Evolutionary conservation across 805 yeast species (phyloP), one percentile per base, ranked within the genome.

Genomic region (Candida maris): DNA sequence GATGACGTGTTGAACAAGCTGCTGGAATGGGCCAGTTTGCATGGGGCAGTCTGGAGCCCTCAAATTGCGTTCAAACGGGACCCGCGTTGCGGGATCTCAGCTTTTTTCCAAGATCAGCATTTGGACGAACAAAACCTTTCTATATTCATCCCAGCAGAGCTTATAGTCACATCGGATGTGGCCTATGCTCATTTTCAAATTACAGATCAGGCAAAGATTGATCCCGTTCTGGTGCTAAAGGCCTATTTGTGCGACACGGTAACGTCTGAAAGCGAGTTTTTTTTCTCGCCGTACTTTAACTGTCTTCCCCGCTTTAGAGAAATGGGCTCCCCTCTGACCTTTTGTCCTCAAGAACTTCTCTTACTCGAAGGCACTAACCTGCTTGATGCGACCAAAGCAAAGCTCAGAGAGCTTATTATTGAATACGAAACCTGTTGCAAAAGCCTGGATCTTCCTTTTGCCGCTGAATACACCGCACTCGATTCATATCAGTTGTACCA

Each of bases 351-450:
- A 2, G 83, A 81, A 25, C 59, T 76, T 38, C 51, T 54, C 5
- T 52, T 67, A 31, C 56, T 83, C 8, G 60, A 62, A 24, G 88
- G 85, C 0, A 81, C 89, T 2, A 85, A 83, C 52, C 57, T 82
- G 24, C 72, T 68, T 24, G 61, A 67, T 34, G 73, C 79, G 1
- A 60, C 79, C 14, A 65, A 65, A 19, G 62, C 61, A 9, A 71
- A 74, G 34, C 42, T 74, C 23, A 49, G 48, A 5, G 49, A 51
- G 4, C 54, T 81, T 37, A 56, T 77, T 5, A 70, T 67, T 25
- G 89, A 84, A 48, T 83, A 84, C 81, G 51, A 34, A 16, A 16
- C 6, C 1, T 35, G 37, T 20, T 30, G 39, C 20, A 9, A 4
- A 6, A 13, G n/a, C 1, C 25, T 41, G 6, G 30, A 25, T 1